A percentile compares a stretch with the other conserved stretches of the same genome.
Evolutionary conservation across 352 stramenopile species (phyloP).

Genomic region (Pythium aphanidermatum): DNA sequence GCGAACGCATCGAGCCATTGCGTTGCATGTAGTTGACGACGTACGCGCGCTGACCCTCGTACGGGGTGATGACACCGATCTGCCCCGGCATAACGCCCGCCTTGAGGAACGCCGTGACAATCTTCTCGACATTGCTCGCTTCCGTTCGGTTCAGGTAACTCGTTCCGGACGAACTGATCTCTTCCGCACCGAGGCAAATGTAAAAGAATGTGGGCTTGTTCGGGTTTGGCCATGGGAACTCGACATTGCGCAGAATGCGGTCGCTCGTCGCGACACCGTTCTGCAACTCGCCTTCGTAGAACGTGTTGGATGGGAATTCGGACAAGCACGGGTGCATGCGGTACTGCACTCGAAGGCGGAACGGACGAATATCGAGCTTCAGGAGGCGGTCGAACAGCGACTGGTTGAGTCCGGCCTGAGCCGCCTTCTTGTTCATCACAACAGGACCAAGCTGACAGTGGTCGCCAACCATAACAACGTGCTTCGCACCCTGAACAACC

Average conservation of each 20-base stretch:
- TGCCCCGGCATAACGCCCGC: constrained; percentile 86
- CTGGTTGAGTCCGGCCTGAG: constrained; percentile 95
- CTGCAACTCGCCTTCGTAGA: constrained; percentile 99
- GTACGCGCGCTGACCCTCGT: constrained; percentile 98
- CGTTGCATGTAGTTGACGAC: constrained; percentile 98
- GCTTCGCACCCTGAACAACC: constrained; percentile 97
- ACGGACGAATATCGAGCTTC: constrained; percentile 92
- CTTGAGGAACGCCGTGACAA: constrained; percentile 96
- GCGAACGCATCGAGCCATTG: constrained; percentile 90
- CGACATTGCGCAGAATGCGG: constrained; percentile 75
- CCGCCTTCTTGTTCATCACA: constrained; percentile 98
- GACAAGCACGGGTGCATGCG: constrained; percentile 99
- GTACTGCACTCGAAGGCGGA: constrained; percentile 98
- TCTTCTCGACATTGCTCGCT: constrained; percentile 97
- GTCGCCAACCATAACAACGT: constrained; percentile 99
- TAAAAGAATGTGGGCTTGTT: constrained; percentile 99
- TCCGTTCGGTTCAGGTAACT: constrained; percentile 99
- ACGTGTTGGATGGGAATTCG: constrained; percentile 99
- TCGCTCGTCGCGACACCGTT: constrained; percentile 97
- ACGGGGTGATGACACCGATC: constrained; percentile 97
- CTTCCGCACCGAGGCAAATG: constrained; percentile 94
- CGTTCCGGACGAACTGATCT: constrained; percentile 97
- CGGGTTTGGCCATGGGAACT: constrained; percentile 97
- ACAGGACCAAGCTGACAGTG: constrained; percentile 97
- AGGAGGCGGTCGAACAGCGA: constrained; percentile 98